These are phyloP conservation scores for Thinopyrum elongatum DNA, from an alignment of 176 grass and related monocot species.

Conservation along the genomic window DNA sequence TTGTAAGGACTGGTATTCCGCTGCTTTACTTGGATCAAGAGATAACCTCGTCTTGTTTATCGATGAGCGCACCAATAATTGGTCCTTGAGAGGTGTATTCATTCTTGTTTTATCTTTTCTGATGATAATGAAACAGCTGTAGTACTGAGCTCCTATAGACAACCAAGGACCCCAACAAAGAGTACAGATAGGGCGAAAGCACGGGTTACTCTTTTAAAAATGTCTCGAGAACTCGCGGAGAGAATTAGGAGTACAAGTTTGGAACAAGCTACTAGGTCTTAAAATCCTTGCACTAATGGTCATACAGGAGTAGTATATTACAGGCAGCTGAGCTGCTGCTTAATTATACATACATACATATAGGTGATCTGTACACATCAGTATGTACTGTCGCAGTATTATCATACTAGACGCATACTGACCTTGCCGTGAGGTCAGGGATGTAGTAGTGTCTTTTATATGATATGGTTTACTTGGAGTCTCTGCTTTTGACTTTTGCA, in stretches of 20 bases:
- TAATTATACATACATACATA: neutral
- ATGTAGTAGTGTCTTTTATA: neutral
- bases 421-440: constrained; percentile 24
- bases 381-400: neutral
- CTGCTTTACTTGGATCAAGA: neutral
- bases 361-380: constrained; percentile 8
- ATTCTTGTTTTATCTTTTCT: neutral
- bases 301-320: neutral
- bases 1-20: neutral
- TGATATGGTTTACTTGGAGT: neutral
- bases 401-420: neutral
- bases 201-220: neutral
- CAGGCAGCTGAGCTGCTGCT: neutral
- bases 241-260: neutral
- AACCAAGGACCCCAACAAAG: neutral
- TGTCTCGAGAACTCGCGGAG: neutral
- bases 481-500: constrained; percentile 12
- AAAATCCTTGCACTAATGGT: neutral
- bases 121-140: neutral
- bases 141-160: neutral
- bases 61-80: neutral
- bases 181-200: neutral
- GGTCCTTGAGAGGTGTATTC: neutral
- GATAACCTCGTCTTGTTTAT: constrained; percentile 4
- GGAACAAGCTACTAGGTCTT: neutral